Evolutionary conservation across 176 grass and related monocot species (phyloP).

Genomic region (Triticum dicoccoides): DNA sequence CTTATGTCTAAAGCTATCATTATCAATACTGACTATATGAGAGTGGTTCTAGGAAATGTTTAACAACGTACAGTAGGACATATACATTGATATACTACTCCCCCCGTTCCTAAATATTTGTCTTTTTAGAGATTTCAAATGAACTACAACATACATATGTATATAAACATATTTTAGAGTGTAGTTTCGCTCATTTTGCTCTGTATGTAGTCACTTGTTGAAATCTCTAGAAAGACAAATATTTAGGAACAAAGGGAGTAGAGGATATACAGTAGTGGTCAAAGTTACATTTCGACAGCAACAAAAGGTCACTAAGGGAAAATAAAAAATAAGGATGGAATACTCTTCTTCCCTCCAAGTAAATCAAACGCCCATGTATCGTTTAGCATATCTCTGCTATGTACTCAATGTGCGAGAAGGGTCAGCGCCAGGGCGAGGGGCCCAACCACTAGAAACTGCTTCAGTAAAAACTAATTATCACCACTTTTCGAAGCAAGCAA

Average conservation of each 20-base stretch:
- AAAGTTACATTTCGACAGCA: neutral
- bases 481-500: neutral
- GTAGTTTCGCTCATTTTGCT: too few species aligned
- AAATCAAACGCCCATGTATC: neutral
- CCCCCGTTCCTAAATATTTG: too few species aligned
- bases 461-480: neutral
- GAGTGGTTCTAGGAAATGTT: neutral
- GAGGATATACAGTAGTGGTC: neutral
- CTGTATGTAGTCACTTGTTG: too few species aligned
- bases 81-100: neutral
- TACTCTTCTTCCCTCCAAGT: too few species aligned
- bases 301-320: neutral
- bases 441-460: neutral
- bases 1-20: neutral
- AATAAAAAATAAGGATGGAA: neutral
- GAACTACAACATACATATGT: too few species aligned
- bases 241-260: neutral
- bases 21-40: neutral
- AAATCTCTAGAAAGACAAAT: too few species aligned
- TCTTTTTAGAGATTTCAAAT: too few species aligned
- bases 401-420: neutral
- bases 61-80: neutral
- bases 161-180: too few species aligned
- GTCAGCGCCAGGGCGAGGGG: neutral
- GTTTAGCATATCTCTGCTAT: neutral